A percentile compares a stretch with the other conserved stretches of the same genome.
phyloP scores from a whole-genome alignment of 1,284 basidiomycete genomes.

The Sporisorium scitamineum region DNA sequence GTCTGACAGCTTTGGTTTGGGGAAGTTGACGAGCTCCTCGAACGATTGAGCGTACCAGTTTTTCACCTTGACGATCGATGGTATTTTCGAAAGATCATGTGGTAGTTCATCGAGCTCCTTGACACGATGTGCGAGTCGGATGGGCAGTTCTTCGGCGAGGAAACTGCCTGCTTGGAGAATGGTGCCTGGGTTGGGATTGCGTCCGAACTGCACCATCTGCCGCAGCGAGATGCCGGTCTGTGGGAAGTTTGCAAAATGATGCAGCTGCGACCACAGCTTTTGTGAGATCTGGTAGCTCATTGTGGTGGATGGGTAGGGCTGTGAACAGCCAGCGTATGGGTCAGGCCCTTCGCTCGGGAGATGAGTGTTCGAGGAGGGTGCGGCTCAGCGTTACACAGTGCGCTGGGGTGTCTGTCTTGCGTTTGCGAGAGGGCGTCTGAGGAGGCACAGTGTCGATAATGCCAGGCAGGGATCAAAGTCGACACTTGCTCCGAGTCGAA shows the following conservation, averaged over 20 bases:
- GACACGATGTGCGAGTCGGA: slow-evolving; percentile 93
- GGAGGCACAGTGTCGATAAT: slow-evolving; percentile 4
- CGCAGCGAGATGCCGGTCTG: slow-evolving; percentile 68
- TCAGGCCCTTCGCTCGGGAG: background rate
- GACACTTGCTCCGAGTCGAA: background rate
- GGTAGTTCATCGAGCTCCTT: slow-evolving; percentile 96
- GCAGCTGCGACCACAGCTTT: slow-evolving; percentile 65
- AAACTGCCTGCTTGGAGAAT: slow-evolving; percentile 67
- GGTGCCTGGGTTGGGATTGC: slow-evolving; percentile 67
- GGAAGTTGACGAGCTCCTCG: slow-evolving; percentile 73
- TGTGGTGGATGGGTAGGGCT: slow-evolving; percentile 7
- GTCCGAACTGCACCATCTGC: slow-evolving; percentile 69
- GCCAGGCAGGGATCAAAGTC: background rate
- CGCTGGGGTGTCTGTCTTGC: background rate
- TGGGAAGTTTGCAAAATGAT: slow-evolving; percentile 67
- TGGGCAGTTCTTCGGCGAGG: slow-evolving; percentile 82
- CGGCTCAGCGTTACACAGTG: background rate
- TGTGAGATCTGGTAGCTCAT: slow-evolving; percentile 63
- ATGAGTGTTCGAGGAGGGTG: background rate
- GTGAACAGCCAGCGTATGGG: background rate
- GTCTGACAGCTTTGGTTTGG: slow-evolving; percentile 61
- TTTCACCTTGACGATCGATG: slow-evolving; percentile 93
- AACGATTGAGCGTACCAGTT: slow-evolving; percentile 99
- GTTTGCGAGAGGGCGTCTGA: background rate
- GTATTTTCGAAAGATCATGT: slow-evolving; percentile 90